Evolutionary conservation across 202 grass and related monocot genomes (phyloP).

Genomic region (Dendrocalamus latiflorus): DNA sequence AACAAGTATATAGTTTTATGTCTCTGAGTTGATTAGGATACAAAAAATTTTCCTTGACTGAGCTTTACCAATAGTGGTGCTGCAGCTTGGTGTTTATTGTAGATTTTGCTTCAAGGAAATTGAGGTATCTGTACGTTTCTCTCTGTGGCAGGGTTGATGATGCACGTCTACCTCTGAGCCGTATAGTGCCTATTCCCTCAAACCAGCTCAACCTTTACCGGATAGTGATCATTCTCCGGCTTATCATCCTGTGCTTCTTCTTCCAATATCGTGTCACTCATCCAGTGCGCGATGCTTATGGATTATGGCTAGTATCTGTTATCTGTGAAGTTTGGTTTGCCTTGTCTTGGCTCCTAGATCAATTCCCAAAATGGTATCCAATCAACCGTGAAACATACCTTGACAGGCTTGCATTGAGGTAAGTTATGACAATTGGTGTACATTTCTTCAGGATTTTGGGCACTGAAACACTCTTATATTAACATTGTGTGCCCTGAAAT

Average conservation of each 20-base stretch:
- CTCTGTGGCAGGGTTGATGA: slow-evolving; percentile 79
- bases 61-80: not conserved
- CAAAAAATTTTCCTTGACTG: not conserved
- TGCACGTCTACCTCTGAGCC: slow-evolving; percentile 84
- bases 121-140: slow-evolving; percentile 37
- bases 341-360: slow-evolving; percentile 97
- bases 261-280: slow-evolving; percentile 98
- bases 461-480: not conserved
- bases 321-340: slow-evolving; percentile 99
- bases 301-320: slow-evolving; percentile 74
- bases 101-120: slow-evolving; percentile 7
- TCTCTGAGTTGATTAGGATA: not conserved
- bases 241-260: slow-evolving; percentile 98
- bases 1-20: not conserved
- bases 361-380: slow-evolving; percentile 98
- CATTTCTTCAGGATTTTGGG: slow-evolving; percentile 7
- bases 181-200: slow-evolving; percentile 67
- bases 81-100: not conserved
- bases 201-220: slow-evolving; percentile 98
- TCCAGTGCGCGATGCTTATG: slow-evolving; percentile 87
- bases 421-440: not conserved
- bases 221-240: slow-evolving; percentile 86
- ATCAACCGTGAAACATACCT: slow-evolving; percentile 94
- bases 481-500: slow-evolving; percentile 6
- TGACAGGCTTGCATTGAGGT: slow-evolving; percentile 89